Base-by-base conservation (phyloP, 1,284 basidiomycete genomes). In the Dichomitus squalens region DNA sequence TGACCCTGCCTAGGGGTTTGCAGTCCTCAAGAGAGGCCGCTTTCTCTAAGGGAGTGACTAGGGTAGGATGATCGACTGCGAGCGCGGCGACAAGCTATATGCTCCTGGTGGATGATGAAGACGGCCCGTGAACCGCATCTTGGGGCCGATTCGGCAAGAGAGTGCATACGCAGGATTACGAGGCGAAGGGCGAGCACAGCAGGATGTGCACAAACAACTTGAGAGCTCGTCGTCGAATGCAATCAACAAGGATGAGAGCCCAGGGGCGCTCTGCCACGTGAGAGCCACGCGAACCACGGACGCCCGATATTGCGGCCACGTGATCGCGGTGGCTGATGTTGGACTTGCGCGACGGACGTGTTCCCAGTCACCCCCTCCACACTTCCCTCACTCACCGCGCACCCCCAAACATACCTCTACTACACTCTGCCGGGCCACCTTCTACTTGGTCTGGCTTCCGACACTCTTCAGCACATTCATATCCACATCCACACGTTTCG, bases 321-420 rank as follows among this genome's bases (percentile, higher is more conserved):
- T 71, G 70, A 71, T 52, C 66, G 69, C 66, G 63, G 49, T 53
- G 49, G 44, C 59, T 52, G 57, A 59, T 63, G 64, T 61, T 65
- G 52, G 60, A 59, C 54, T 63, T 59, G 54, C 52, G 57, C 55
- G 51, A 53, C 53, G n/a, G 52, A 55, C 49, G 50, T 46, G 46
- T 52, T 46, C 43, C n/a, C n/a, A n/a, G n/a, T n/a, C n/a, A n/a
- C n/a, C 46, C 49, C 36, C 46, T 49, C 52, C 44, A 11, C 40
- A 40, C 60, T 21, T 18, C 23, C 52, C 29, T 31, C 25, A 20
- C 44, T 31, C 52, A 14, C 43, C n/a, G 12, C 25, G 25, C 6
- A n/a, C 23, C 34, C 33, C 40, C 25, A 20, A 46, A 35, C 49
- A 43, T 16, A n/a, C 6, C 41, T 43, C 41, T 29, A 5, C 23